Conservation (phyloP, 2,329 filamentous ascomycete genomes). For the Pseudogymnoascus sp. region DNA sequence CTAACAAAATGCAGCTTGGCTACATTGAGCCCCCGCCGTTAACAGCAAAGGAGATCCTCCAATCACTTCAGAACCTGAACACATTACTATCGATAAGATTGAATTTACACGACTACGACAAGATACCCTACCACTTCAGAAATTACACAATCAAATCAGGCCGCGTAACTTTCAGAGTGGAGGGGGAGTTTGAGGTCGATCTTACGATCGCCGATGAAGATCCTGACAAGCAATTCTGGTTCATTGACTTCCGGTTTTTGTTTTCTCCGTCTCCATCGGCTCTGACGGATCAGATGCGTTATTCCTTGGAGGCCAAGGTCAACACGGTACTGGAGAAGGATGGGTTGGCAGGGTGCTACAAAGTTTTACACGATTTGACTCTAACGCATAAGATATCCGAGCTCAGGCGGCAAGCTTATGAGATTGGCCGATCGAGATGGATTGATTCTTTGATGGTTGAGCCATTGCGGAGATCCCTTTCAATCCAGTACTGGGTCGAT, state of each 20-base stretch:
- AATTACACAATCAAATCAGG: constrained; percentile 75
- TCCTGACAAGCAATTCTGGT: constrained; percentile 77
- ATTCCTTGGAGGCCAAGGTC: constrained; percentile 60
- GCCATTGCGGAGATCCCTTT: constrained; percentile 69
- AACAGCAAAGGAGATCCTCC: constrained; percentile 62
- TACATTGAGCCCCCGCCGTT: constrained; percentile 71
- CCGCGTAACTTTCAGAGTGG: constrained; percentile 80
- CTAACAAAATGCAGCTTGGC: constrained; percentile 46
- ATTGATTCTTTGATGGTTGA: constrained; percentile 71
- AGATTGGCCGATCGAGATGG: constrained; percentile 67
- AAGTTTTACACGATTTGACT: constrained; percentile 78
- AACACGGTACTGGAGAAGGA: constrained; percentile 64
- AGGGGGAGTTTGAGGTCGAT: constrained; percentile 85
- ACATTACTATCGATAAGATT: constrained; percentile 74
- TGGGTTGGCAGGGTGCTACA: constrained; percentile 73
- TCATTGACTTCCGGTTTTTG: constrained; percentile 81
- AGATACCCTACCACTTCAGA: constrained; percentile 65
- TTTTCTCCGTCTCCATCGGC: constrained; percentile 62
- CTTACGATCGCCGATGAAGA: constrained; percentile 85
- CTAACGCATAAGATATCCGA: constrained; percentile 86
- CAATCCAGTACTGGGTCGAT: constrained; percentile 84
- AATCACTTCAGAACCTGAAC: constrained; percentile 73
- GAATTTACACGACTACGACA: constrained; percentile 75
- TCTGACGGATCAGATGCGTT: constrained; percentile 56
- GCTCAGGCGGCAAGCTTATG: constrained; percentile 67